Base-by-base conservation (phyloP, 768 basidiomycete species). In the Arthromyces matolae region DNA sequence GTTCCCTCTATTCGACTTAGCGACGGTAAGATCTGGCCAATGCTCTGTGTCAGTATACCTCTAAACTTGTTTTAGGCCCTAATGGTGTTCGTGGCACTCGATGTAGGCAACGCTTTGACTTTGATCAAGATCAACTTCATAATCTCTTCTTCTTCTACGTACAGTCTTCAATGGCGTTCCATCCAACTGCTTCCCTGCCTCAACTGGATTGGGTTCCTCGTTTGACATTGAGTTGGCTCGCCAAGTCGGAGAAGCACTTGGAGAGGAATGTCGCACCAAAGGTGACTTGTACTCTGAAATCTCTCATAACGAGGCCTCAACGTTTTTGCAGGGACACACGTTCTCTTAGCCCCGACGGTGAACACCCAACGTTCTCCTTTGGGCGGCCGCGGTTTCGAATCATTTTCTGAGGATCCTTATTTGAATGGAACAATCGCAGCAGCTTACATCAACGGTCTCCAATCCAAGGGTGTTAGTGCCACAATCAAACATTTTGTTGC, bases 401-500 rank as follows among this genome's bases (percentile, higher is more conserved):
- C 77, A 10, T 83, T 81, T 59, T 76, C 80, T 4, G 81, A 83
- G 61, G 82, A 84, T 59, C 81, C 82, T 13, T 67, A 71, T 46
- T 57, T 82, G 37, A 76, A 74, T 41, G 81, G 77, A 6, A 76
- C 66, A 8, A 72, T 81, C 41, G 81, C 83, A 2, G 73, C 79
- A 1, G 74, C 78, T 3, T 85, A 82, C 56, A 76, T 84, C 49
- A 76, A 83, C 39, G 83, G 83, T 22, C 53, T 85, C 8, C 83
- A 85, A 50, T 73, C 70, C 3, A 69, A 73, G 35, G 79, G 79
- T 13, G 76, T 85, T 8, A 72, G 72, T 16, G 78, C 82, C 0
- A 80, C 79, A 2, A 79, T 83, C 58, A 84, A 86, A 65, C 83
- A 84, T 53, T 84, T 72, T 43, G 76, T 75, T 43, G 75, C 73